phyloP scores from a whole-genome alignment of 1,139 yeast species.

The Candida sanyaensis region DNA sequence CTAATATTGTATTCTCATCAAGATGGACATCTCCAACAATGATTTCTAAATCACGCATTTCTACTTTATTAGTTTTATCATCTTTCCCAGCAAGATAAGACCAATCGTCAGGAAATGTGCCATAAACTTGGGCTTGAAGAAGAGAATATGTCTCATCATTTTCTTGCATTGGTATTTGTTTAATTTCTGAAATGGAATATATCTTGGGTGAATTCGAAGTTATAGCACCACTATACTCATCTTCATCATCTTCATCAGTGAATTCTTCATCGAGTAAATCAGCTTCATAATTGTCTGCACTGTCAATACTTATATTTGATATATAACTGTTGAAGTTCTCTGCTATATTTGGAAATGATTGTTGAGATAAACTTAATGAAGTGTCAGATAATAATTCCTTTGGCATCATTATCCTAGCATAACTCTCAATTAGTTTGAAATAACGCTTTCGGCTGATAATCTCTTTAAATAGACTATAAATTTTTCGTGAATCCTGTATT shows the following conservation, averaged over 20 bases:
- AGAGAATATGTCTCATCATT: not conserved
- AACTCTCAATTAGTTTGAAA: not conserved
- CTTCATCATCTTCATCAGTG: not conserved
- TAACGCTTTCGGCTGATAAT: not conserved
- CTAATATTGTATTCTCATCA: not conserved
- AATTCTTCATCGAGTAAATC: not conserved
- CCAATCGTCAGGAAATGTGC: slow-evolving; percentile 1
- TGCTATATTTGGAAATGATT: not conserved
- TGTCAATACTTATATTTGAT: not conserved
- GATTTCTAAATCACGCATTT: not conserved
- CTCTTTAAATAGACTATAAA: not conserved
- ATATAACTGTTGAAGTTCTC: not conserved
- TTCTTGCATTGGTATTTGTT: not conserved
- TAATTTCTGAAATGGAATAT: not conserved
- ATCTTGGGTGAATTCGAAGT: not conserved
- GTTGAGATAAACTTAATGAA: too few relatives aligned
- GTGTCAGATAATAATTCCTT: not conserved
- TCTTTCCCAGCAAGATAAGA: not conserved
- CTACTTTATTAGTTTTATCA: not conserved
- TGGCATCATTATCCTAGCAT: not conserved
- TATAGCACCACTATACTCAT: not conserved
- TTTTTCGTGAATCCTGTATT: not conserved
- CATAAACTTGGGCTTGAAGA: not conserved
- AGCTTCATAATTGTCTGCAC: not conserved
- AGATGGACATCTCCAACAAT: not conserved